Base-by-base conservation (phyloP, 2,329 filamentous ascomycete genomes). In the Paecilomyces sp. region DNA sequence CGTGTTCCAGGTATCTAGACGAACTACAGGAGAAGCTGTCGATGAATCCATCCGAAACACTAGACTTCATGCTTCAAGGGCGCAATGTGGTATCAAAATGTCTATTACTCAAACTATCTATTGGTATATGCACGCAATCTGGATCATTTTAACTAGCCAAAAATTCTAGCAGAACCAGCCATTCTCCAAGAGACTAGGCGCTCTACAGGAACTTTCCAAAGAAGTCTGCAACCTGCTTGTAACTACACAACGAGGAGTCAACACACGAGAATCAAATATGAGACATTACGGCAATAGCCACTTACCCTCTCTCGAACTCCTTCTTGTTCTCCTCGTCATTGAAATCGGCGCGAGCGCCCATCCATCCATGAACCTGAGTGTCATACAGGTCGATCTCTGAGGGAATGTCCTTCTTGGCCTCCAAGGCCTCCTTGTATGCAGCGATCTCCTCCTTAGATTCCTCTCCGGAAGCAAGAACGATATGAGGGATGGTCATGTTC, bases 311-410 rank as follows among this genome's bases (percentile, higher is more conserved):
- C 63, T 86, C 87, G 75, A 87, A 87, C 64, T 82, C 80, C 72
- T 82, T 83, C 68, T 85, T 82, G 51, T 79, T 80, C 52, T 74
- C 75, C 55, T 79, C 74, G 54, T 87, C 77, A 34, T 79, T 77
- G 31, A 90, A 75, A 67, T 89, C 76, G 0, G 82, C 79, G 28
- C 87, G 81, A 1, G 88, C 87, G 1, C 84, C 85, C 88, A 90
- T 90, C 86, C 87, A 90, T 53, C 88, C 88, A 73, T 90, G 88
- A 68, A 86, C 81, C 80, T 88, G 87, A 67, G 85, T 85, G 25
- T 68, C 66, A 67, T 88, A 90, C n/a, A 72, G 85, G 77, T 90
- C 86, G 57, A 88, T 81, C 59, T 79, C 66, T 63, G 86, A 80
- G 67, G 85, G 85, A 60, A 82, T 74, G 1, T 76, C 81, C n/a